Evolutionary conservation across 2,329 filamentous ascomycete genomes (phyloP), one percentile per base, ranked within the genome.

Genomic region (Arthrocladium fulminans): DNA sequence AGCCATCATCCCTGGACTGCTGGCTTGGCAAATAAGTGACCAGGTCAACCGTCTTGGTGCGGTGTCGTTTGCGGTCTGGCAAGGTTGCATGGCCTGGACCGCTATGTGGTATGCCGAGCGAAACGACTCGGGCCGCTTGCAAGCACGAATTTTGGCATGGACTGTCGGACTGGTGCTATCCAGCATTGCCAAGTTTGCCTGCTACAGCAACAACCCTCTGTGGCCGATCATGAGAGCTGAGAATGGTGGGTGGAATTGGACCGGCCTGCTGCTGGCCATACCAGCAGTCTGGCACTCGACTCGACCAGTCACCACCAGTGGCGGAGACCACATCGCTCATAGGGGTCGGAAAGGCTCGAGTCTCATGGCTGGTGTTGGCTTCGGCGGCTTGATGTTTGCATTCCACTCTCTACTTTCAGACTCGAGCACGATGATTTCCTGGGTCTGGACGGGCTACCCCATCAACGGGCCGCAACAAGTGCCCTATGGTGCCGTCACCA

Each of bases 381-480:
- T 97, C 48, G 88, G 80, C 20, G 90, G 88, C 24, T 67, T 96
- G 6, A 76, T 96, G 61, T 98, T 98, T 61, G 86, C 79, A 3
- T 75, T 97, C 61, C 92, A 97, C 64, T 96, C 89, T 1, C 73
- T 98, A 8, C 76, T 98, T 9, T 96, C 92, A 0, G 92, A 98
- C 64, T 94, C 89, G 0, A 97, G 92, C 71, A 98, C 92, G 47
- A 97, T 98, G 88, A 96, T 97, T 50, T 76, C 89, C 13, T 98
- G 92, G 92, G 88, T 88, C 2, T 98, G 92, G 92, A 88, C 96
- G 59, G 92, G 92, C 5, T 98, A 86, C 60, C 92, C 92, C 12
- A 79, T 97, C 34, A 81, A 85, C 43, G 92, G 92, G 5, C 92
- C 92, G 2, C 79, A 92, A 43, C 80, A 88, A 52, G 88, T 83